Conservation (phyloP, 2,329 filamentous ascomycete species). For the Furcasterigmium furcatum region DNA sequence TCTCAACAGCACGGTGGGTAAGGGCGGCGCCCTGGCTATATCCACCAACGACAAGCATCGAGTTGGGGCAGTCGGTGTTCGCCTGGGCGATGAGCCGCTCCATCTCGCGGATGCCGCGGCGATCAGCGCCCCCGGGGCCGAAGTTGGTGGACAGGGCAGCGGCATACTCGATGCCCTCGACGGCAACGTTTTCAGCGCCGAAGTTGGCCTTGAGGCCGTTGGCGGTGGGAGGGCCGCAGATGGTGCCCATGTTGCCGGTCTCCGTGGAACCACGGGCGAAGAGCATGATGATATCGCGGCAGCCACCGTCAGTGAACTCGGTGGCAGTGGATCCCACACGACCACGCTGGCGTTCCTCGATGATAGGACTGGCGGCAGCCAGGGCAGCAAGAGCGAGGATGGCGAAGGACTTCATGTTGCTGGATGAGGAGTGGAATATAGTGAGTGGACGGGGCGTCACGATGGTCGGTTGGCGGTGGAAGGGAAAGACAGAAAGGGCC, state of each 20-base stretch:
- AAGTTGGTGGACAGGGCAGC: slow-evolving; percentile 28
- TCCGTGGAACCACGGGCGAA: slow-evolving; percentile 19
- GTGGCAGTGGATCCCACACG: slow-evolving; percentile 14
- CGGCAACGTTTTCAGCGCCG: slow-evolving; percentile 12
- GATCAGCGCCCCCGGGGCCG: slow-evolving; percentile 23
- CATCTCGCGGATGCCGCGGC: slow-evolving; percentile 25
- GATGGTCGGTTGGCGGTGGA: neutral
- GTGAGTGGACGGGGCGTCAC: neutral
- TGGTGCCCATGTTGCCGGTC: slow-evolving; percentile 14
- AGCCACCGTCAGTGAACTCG: slow-evolving; percentile 18
- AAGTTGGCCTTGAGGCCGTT: slow-evolving; percentile 16
- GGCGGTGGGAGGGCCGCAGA: slow-evolving; percentile 14
- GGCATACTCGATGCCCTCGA: slow-evolving; percentile 27
- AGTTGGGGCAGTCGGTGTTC: slow-evolving; percentile 29
- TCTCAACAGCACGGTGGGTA: slow-evolving; percentile 20
- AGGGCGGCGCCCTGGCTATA: slow-evolving; percentile 32
- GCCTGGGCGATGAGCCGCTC: slow-evolving; percentile 28
- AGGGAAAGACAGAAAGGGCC: slow-evolving; percentile 6
- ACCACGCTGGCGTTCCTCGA: slow-evolving; percentile 12
- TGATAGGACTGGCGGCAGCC: slow-evolving; percentile 10
- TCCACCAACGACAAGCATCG: slow-evolving; percentile 31
- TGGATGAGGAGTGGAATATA: neutral
- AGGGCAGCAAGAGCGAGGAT: slow-evolving; percentile 10
- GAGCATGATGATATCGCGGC: slow-evolving; percentile 18
- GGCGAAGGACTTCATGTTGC: slow-evolving; percentile 12